Percentiles rank a stretch among this genome's conserved stretches.
Evolutionary conservation across 306 rosid genomes (phyloP).

Genomic region (Lupinus albus): DNA sequence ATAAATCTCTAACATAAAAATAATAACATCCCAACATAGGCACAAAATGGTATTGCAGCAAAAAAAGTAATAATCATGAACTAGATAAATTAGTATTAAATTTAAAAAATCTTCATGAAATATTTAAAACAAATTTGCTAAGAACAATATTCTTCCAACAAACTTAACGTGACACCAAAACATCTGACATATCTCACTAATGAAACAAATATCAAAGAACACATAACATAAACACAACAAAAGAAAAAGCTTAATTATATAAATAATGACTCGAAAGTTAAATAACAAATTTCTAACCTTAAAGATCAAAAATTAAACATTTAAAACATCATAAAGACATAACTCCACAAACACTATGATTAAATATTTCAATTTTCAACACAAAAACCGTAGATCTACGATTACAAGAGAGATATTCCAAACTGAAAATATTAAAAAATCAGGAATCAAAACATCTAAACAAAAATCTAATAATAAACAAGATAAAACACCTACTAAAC

Average conservation of each 20-base stretch:
- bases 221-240: too few relatives aligned
- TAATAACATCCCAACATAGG: neutral
- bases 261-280: neutral
- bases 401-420: neutral
- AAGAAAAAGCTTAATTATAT: too few relatives aligned
- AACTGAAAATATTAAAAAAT: too few relatives aligned
- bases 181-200: neutral
- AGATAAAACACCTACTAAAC: neutral
- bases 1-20: neutral
- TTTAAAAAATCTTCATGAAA: neutral
- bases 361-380: neutral
- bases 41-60: neutral
- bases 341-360: neutral
- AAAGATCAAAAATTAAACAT: slow-evolving; percentile 6
- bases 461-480: neutral
- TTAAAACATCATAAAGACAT: neutral
- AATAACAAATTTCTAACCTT: neutral
- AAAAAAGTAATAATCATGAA: too few relatives aligned
- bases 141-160: neutral
- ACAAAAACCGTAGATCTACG: slow-evolving; percentile 5
- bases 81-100: neutral
- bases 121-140: neutral
- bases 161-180: neutral
- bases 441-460: neutral
- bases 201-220: neutral